These are phyloP conservation scores for Parastagonospora nodorum DNA, from an alignment of 2,329 filamentous ascomycete species.

Conservation along the genomic window DNA sequence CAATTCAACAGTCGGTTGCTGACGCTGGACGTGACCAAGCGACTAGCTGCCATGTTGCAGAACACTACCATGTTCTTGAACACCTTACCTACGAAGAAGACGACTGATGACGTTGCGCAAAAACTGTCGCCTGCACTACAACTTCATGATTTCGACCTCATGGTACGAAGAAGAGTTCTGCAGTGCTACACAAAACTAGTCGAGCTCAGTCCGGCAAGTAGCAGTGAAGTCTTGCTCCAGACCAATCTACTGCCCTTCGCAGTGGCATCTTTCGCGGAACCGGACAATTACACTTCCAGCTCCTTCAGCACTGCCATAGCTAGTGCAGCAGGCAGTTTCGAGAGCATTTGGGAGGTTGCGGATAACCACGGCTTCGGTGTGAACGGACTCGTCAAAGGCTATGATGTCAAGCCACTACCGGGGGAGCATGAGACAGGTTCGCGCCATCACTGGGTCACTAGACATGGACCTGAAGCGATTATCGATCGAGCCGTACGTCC, in stretches of 20 bases:
- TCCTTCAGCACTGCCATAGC: constrained; percentile 91
- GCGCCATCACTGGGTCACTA: constrained; percentile 57
- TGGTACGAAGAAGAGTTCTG: constrained; percentile 89
- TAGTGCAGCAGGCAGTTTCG: constrained; percentile 85
- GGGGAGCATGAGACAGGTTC: constrained; percentile 57
- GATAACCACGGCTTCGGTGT: constrained; percentile 96
- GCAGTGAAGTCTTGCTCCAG: constrained; percentile 83
- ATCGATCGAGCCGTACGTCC: constrained; percentile 61
- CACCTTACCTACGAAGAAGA: constrained; percentile 80
- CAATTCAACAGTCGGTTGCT: constrained; percentile 91
- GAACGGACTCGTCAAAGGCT: constrained; percentile 80
- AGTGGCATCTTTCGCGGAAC: constrained; percentile 90
- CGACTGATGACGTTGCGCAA: constrained; percentile 83
- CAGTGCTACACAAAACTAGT: constrained; percentile 95
- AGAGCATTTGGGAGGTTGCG: constrained; percentile 91
- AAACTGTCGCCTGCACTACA: constrained; percentile 84
- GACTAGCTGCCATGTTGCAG: constrained; percentile 91
- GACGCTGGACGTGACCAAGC: constrained; percentile 91
- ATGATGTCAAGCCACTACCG: constrained; percentile 71
- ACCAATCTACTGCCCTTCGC: constrained; percentile 90
- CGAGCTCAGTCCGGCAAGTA: constrained; percentile 82
- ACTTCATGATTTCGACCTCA: constrained; percentile 85
- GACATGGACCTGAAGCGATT: constrained; percentile 65
- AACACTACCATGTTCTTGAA: constrained; percentile 91
- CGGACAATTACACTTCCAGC: constrained; percentile 82